phyloP scores from a whole-genome alignment of 2,329 filamentous ascomycete species.

The Colletotrichum brevisporum region DNA sequence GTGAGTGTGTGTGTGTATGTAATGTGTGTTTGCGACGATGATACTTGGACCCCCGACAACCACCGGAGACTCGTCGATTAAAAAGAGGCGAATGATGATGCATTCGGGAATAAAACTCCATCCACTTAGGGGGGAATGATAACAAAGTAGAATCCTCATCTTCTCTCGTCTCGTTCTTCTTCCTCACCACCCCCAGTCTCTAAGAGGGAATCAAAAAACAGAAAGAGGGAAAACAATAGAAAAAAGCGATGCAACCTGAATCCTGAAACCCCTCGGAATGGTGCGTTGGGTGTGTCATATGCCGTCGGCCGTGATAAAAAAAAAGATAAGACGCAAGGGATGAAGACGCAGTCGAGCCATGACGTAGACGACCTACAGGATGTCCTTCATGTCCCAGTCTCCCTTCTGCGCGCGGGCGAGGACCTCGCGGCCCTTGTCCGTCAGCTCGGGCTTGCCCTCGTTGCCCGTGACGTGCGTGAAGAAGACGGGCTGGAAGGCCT shows the following conservation, averaged over 20 bases:
- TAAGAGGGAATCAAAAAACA: too few species aligned
- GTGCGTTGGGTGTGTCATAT: conserved; percentile 1
- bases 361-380: conserved; percentile 46
- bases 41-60: too few species aligned
- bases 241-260: conserved; percentile 19
- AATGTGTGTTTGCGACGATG: too few species aligned
- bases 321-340: neutral
- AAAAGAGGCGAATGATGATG: too few species aligned
- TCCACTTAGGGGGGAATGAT: too few species aligned
- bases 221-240: neutral
- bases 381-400: conserved; percentile 65
- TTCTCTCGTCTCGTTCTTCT: too few species aligned
- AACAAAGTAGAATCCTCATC: too few species aligned
- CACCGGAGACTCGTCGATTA: too few species aligned
- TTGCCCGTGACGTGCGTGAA: conserved; percentile 76
- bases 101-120: too few species aligned
- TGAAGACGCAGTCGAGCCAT: neutral
- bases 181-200: too few species aligned
- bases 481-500: conserved; percentile 88
- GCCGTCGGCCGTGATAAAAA: conserved; percentile 1
- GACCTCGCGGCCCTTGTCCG: conserved; percentile 65
- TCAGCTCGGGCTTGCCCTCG: conserved; percentile 68
- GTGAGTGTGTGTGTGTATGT: too few species aligned
- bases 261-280: neutral
- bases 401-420: conserved; percentile 67